A percentile compares a stretch with the other conserved stretches of the same genome.
Evolutionary conservation across 1,139 yeast genomes (phyloP).

Genomic region (Suhomyces choctaworum): DNA sequence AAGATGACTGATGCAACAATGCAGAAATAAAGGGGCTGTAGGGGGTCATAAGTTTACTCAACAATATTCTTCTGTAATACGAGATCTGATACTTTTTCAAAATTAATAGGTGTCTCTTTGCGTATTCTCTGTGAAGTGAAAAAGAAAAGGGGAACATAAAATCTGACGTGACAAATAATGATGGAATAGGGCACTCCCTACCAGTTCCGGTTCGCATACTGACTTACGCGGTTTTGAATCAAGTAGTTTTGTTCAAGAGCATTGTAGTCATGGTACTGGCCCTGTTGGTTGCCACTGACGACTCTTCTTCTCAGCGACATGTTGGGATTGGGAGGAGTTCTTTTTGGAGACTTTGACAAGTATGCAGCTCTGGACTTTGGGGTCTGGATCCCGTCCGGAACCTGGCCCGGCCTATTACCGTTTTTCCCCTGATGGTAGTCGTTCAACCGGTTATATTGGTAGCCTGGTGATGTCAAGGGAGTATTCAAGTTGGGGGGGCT

Average conservation of each 20-base stretch:
- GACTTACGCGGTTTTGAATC: slow-evolving; percentile 17
- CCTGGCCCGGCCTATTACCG: slow-evolving; percentile 3
- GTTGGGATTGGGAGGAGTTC: slow-evolving; percentile 17
- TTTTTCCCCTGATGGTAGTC: slow-evolving; percentile 12
- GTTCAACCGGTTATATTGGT: slow-evolving; percentile 14
- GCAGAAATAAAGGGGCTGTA: too few species aligned
- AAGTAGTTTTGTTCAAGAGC: slow-evolving; percentile 15
- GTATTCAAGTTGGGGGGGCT: slow-evolving; percentile 8
- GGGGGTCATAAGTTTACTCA: too few species aligned
- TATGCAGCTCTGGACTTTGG: slow-evolving; percentile 21
- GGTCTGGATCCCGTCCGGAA: slow-evolving; percentile 10
- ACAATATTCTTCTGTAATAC: too few species aligned
- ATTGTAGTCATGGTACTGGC: slow-evolving; percentile 9
- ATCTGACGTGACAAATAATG: too few species aligned
- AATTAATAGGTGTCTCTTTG: too few species aligned
- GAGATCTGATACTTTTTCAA: too few species aligned
- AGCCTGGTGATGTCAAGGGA: slow-evolving; percentile 14
- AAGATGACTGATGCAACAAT: too few species aligned
- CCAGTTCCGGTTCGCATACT: slow-evolving; percentile 18
- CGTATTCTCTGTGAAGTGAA: too few species aligned
- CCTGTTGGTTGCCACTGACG: slow-evolving; percentile 11
- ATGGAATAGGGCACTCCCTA: slow-evolving; percentile 4
- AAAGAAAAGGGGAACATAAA: too few species aligned
- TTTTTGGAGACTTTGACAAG: slow-evolving; percentile 19
- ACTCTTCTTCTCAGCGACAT: slow-evolving; percentile 13